Conservation (phyloP, 2,329 filamentous ascomycete genomes). For the Juglanconis sp. region DNA sequence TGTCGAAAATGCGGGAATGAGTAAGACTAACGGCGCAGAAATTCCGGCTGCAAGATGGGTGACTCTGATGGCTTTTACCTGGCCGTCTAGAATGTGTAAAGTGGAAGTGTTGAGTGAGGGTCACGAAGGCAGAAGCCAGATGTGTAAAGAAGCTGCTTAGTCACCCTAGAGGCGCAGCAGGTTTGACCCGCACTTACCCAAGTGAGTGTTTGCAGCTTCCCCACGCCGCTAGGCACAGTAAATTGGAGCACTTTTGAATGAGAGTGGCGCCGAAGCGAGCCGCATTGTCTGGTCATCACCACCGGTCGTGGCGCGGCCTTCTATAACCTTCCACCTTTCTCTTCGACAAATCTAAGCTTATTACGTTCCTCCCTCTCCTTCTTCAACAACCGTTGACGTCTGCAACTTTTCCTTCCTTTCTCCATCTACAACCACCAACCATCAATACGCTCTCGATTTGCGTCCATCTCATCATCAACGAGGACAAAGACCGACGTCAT, state of each 20-base stretch:
- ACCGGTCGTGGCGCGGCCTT: not conserved
- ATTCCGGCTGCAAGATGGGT: too few relatives aligned
- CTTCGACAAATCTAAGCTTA: not conserved
- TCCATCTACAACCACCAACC: not conserved
- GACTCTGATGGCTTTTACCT: too few relatives aligned
- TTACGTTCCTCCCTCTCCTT: not conserved
- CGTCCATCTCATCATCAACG: not conserved
- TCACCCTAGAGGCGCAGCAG: not conserved
- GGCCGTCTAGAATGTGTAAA: too few relatives aligned
- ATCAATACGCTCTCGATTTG: not conserved
- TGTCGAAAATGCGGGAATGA: too few relatives aligned
- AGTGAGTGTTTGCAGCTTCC: slow-evolving; percentile 4
- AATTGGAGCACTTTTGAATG: not conserved
- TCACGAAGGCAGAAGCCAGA: too few relatives aligned
- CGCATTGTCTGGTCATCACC: slow-evolving; percentile 17
- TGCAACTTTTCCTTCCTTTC: not conserved
- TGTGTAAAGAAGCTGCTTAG: not conserved
- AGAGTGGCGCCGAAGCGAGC: slow-evolving; percentile 7
- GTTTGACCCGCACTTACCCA: not conserved
- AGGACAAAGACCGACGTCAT: not conserved
- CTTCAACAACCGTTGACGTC: not conserved
- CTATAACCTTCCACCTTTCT: slow-evolving; percentile 17
- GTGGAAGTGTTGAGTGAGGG: too few relatives aligned
- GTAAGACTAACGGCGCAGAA: too few relatives aligned
- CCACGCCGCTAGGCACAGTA: not conserved